These are phyloP conservation scores for Sarcomyxa edulis DNA, from an alignment of 768 basidiomycete species.

Conservation along the genomic window DNA sequence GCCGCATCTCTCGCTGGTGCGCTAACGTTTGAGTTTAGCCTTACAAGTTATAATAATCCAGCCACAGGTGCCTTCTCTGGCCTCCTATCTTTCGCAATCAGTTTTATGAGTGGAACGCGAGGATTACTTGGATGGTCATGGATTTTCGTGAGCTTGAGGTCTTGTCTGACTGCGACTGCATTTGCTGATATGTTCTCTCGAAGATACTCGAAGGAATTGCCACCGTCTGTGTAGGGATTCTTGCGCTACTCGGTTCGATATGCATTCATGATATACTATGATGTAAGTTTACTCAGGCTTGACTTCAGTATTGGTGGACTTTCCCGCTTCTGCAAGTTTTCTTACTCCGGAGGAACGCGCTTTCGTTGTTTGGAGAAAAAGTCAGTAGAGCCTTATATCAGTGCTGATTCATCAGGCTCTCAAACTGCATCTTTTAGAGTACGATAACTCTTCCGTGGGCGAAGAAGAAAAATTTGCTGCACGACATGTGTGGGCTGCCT, in stretches of 20 bases:
- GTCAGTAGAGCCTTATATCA: constrained; percentile 23
- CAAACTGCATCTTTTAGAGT: constrained; percentile 27
- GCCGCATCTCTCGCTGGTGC: constrained; percentile 55
- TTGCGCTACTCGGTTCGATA: constrained; percentile 44
- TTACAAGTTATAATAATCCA: neutral
- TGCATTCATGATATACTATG: neutral
- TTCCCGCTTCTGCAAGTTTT: constrained; percentile 53
- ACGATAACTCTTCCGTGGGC: constrained; percentile 48
- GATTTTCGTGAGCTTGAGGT: constrained; percentile 66
- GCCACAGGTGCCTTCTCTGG: constrained; percentile 48
- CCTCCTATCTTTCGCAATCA: constrained; percentile 49
- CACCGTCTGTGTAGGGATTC: constrained; percentile 50
- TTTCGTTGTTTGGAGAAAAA: constrained; percentile 50
- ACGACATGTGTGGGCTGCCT: constrained; percentile 46
- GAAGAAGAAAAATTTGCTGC: constrained; percentile 58
- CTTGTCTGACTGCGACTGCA: constrained; percentile 1
- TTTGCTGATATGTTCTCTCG: neutral
- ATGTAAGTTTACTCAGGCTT: neutral
- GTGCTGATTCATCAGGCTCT: neutral
- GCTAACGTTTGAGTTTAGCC: neutral
- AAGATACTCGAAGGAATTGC: constrained; percentile 62
- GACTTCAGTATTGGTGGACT: constrained; percentile 52
- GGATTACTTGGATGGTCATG: constrained; percentile 58
- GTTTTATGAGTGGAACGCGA: constrained; percentile 41
- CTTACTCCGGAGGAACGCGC: constrained; percentile 56